Evolutionary conservation across 2,329 filamentous ascomycete genomes (phyloP).

Genomic region (Colletotrichum salicis): DNA sequence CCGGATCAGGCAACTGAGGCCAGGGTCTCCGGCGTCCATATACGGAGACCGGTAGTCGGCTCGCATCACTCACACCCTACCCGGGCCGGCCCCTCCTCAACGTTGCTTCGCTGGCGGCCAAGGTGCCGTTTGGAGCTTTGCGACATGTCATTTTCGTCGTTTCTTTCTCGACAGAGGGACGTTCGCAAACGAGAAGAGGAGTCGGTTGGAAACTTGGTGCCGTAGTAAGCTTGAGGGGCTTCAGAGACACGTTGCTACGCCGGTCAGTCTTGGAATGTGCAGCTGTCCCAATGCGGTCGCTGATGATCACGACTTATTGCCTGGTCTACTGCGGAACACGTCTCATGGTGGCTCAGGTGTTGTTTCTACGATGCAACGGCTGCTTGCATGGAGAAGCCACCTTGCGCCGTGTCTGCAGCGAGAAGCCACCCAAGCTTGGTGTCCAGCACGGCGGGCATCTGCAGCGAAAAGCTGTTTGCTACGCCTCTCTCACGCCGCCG

Average conservation of each 20-base stretch:
- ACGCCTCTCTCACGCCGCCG: conserved; percentile 14
- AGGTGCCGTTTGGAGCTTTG: conserved; percentile 10
- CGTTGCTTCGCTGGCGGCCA: conserved; percentile 31
- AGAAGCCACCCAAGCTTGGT: neutral
- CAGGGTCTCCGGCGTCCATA: conserved; percentile 19
- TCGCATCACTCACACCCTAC: conserved; percentile 27
- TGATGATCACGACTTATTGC: neutral
- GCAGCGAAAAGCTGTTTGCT: conserved; percentile 21
- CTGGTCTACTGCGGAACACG: neutral
- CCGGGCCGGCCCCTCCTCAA: conserved; percentile 18
- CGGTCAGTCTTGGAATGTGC: conserved; percentile 28
- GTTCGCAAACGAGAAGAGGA: neutral
- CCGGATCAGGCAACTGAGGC: conserved; percentile 15
- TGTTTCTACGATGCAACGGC: conserved; percentile 12
- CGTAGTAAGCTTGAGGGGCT: conserved; percentile 17
- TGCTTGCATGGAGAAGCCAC: conserved; percentile 11
- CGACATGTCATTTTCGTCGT: conserved; percentile 18
- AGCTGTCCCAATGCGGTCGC: conserved; percentile 21
- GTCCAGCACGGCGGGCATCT: neutral
- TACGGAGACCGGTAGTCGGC: conserved; percentile 34
- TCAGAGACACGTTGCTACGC: conserved; percentile 28
- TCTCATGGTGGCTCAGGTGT: conserved; percentile 16
- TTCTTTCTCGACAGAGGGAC: neutral
- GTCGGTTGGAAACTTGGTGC: neutral
- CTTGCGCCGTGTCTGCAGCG: conserved; percentile 16